Evolutionary conservation across 1,284 basidiomycete genomes (phyloP).

Genomic region (Cutaneotrichosporon sp.): DNA sequence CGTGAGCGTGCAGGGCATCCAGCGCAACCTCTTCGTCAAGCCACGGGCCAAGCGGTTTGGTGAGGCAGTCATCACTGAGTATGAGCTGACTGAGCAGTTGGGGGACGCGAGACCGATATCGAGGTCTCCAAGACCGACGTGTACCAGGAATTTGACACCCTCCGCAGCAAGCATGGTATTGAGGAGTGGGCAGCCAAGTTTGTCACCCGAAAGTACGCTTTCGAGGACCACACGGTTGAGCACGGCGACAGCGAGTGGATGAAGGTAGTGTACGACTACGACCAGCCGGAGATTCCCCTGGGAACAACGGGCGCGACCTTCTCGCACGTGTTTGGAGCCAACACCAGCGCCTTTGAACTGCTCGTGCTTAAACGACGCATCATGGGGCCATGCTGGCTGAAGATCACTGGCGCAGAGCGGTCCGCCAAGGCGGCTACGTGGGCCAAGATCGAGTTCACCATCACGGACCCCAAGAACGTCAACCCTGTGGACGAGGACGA

Average conservation of each 20-base stretch:
- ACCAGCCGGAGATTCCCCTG: conserved; percentile 64
- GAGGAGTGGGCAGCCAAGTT: conserved; percentile 74
- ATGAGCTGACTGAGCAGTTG: conserved; percentile 44
- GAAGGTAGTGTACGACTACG: conserved; percentile 83
- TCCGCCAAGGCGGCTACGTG: conserved; percentile 80
- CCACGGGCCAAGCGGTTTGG: conserved; percentile 67
- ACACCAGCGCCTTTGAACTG: conserved; percentile 86
- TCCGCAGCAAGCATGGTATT: conserved; percentile 69
- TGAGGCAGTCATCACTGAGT: conserved; percentile 32
- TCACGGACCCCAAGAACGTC: conserved; percentile 80
- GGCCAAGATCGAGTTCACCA: conserved; percentile 90
- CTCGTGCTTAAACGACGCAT: conserved; percentile 95
- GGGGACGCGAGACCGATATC: conserved; percentile 67
- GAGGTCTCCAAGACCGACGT: conserved; percentile 66
- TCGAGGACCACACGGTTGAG: conserved; percentile 80
- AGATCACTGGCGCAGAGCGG: conserved; percentile 67
- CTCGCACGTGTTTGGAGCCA: conserved; percentile 84
- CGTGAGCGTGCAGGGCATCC: conserved; percentile 75
- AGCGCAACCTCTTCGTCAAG: conserved; percentile 91
- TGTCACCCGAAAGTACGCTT: conserved; percentile 88
- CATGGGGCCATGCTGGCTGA: conserved; percentile 98
- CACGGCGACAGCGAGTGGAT: conserved; percentile 78
- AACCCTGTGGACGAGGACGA: conserved; percentile 76
- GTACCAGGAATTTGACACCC: conserved; percentile 74
- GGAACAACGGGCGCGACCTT: conserved; percentile 77